Evolutionary conservation across 352 stramenopile species (phyloP), one percentile per base, ranked within the genome.

Genomic region (Pythium phragmitis): DNA sequence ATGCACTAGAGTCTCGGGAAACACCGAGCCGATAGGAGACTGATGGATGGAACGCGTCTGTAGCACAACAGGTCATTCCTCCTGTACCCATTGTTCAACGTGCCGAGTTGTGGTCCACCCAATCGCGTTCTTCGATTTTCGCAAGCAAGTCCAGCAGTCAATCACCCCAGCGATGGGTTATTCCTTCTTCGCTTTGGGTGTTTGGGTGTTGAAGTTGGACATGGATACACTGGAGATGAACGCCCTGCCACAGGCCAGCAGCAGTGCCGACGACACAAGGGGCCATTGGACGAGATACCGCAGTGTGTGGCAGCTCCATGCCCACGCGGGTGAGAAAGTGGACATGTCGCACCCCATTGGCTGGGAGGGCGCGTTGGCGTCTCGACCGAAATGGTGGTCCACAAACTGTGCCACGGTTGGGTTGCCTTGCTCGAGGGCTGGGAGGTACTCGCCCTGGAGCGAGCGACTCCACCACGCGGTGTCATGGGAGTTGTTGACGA

Each of bases 381-480:
- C 49, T 4, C 52, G 41, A 19, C 64, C 64, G 64, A 66, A 70
- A 55, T 85, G 72, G 12, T 83, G 74, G 13, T 69, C 16, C 39
- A 87, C 69, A 43, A 87, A 87, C 17, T 64, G 52, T 16, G 48
- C 39, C n/a, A 87, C 54, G 9, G 65, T 80, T 34, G 75, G 77
- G 26, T 85, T 85, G 19, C 66, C 70, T 16, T 67, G 69, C 61
- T 87, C 72, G 54, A 85, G 50, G 14, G 70, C 46, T 12, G 77
- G 77, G 9, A 84, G 30, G 41, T 84, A 86, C 59, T 83, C 73
- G 17, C 52, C 59, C 11, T 57, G 63, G 36, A 75, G 75, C 17
- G 68, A 70, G 23, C 79, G 74, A 3, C 74, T 74, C 77, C 71
- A 88, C 80, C 69, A 85, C 52, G 61, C 72, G 41, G 66, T 68